phyloP scores from a whole-genome alignment of 306 rosid species.

The Quercus ilex region DNA sequence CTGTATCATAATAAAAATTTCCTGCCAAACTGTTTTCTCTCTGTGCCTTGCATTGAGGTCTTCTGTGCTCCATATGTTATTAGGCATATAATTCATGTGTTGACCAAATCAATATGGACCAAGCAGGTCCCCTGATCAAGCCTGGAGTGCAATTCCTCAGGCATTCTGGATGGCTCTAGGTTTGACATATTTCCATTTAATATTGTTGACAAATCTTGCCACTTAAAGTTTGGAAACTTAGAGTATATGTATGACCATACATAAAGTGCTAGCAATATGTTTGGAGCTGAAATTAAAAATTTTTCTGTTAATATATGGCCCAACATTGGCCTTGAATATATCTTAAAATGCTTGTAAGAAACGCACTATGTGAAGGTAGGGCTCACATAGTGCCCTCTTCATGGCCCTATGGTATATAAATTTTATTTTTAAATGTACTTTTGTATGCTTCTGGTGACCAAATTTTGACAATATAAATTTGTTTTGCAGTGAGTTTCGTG shows the following conservation, averaged over 20 bases:
- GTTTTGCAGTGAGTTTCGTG: conserved; percentile 66
- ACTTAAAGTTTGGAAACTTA: not conserved
- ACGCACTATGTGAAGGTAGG: not conserved
- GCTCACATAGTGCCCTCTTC: not conserved
- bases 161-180: not conserved
- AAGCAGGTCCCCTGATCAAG: not conserved
- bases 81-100: not conserved
- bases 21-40: not conserved
- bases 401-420: not conserved
- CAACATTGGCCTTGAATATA: not conserved
- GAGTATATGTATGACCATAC: not conserved
- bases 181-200: not conserved
- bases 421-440: conserved; percentile 9
- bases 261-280: not conserved
- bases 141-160: not conserved
- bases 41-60: not conserved
- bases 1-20: not conserved
- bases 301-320: not conserved
- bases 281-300: not conserved
- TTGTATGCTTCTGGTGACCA: conserved; percentile 4
- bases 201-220: not conserved
- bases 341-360: not conserved
- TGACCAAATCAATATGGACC: not conserved
- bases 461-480: conserved; percentile 17
- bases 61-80: not conserved